Conservation (phyloP, 2,329 filamentous ascomycete species). For the Aspergillus tamarii region DNA sequence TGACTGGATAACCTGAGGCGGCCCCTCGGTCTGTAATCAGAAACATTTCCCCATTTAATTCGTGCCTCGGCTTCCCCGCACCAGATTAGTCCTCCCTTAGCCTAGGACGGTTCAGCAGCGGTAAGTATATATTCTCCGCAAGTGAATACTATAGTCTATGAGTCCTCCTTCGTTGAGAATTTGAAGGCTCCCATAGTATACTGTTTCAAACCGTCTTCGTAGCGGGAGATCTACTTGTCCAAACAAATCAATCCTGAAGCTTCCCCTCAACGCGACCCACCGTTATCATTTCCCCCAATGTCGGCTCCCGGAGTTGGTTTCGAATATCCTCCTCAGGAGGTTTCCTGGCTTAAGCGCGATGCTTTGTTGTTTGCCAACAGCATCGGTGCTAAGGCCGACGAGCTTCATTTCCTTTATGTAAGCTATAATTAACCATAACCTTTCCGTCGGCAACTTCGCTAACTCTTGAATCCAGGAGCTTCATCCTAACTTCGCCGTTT, state of each 20-base stretch:
- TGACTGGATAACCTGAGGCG: conserved; percentile 12
- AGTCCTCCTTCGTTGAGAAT: not conserved
- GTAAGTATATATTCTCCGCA: conserved; percentile 3
- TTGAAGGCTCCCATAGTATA: not conserved
- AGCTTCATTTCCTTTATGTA: conserved; percentile 92
- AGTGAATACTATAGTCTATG: not conserved
- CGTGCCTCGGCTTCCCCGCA: conserved; percentile 24
- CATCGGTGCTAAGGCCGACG: conserved; percentile 81
- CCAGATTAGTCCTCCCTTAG: not conserved
- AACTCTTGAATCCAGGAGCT: conserved; percentile 65
- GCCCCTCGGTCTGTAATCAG: not conserved
- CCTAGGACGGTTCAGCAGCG: not conserved
- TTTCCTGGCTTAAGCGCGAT: conserved; percentile 87
- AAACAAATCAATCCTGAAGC: not conserved
- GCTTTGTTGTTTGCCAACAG: conserved; percentile 86
- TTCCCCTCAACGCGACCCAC: not conserved
- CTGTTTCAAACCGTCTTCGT: not conserved
- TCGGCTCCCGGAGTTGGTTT: conserved; percentile 67
- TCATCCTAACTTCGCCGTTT: conserved; percentile 81
- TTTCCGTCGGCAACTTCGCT: not conserved
- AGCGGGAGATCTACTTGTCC: not conserved
- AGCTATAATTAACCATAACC: conserved; percentile 28
- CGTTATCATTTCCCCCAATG: conserved; percentile 33
- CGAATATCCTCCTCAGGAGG: conserved; percentile 74
- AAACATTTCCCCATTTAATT: not conserved